Evolutionary conservation across 176 grass and related monocot species (phyloP), one percentile per base, ranked within the genome.

Genomic region (Eleusine indica): DNA sequence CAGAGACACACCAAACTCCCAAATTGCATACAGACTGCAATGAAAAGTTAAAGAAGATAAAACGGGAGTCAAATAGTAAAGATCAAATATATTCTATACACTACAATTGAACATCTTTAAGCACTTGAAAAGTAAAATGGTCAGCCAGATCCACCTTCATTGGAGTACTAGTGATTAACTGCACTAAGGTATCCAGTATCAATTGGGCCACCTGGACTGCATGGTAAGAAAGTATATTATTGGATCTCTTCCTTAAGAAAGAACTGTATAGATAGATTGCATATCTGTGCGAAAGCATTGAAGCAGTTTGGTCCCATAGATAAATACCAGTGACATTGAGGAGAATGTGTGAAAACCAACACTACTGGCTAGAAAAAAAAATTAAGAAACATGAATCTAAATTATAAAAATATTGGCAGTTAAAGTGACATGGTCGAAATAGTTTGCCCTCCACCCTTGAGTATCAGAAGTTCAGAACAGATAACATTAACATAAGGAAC

Each of bases 1-100:
- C 54, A 38, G 95, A 89, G 74, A 93, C 44, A 74, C 95, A 97
- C 90, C 95, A 97, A 15, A 93, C 63, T 77, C 88, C 92, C 72
- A 97, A 82, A 81, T 97, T 97, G 79, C 95, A 97, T 70, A 89
- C 51, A 48, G 90, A 80, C 92, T 97, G 72, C 28, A 88, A 48
- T 17, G 79, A 71, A 38, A 90, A 64, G 47, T 53, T 19, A 43
- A 84, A 87, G 9, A 81, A 3, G 43, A 81, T 14, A 63, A 69
- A 80, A 80, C 3, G 22, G 3, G 25, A 84, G 60, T 49, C 30
- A 71, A 32, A 61, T 80, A 79, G 11, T 35, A 41, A 71, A 37
- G 12, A 41, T 14, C 18, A 16, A 62, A 75, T 7, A 16, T 42
- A 84, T 74, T 80, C 40, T 63, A 32, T 43, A 21, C 37, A 22